Percentiles rank a stretch among this genome's conserved stretches.
phyloP scores from a whole-genome alignment of 164 flowering plant genomes.

The Vitis amurensis region DNA sequence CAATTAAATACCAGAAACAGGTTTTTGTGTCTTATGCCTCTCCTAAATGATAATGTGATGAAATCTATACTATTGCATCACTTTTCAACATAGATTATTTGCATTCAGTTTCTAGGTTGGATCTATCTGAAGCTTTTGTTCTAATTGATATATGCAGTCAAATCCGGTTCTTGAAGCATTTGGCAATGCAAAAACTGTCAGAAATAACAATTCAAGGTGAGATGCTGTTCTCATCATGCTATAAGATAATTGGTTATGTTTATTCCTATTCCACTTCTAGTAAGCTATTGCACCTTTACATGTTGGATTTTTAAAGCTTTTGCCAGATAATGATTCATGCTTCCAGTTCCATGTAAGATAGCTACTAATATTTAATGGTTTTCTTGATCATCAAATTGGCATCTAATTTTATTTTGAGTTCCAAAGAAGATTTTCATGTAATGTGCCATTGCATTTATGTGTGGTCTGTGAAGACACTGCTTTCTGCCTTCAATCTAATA shows the following conservation, averaged over 20 bases:
- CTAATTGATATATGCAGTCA: slow-evolving; percentile 55
- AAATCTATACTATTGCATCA: neutral
- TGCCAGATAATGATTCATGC: neutral
- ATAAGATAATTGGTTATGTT: neutral
- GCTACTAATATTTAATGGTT: too few species aligned
- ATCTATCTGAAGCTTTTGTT: slow-evolving; percentile 10
- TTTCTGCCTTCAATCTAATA: neutral
- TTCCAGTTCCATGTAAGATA: too few species aligned
- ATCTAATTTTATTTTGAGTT: too few species aligned
- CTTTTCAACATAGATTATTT: neutral
- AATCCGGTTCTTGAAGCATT: slow-evolving; percentile 95
- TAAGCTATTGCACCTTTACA: neutral
- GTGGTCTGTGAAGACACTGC: neutral
- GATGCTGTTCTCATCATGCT: slow-evolving; percentile 12
- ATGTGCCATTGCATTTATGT: too few species aligned
- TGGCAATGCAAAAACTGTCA: slow-evolving; percentile 87
- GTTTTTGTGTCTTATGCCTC: neutral
- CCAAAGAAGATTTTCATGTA: too few species aligned
- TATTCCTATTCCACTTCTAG: neutral
- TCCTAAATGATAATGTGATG: too few species aligned
- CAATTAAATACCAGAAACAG: too few species aligned
- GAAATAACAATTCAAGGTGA: slow-evolving; percentile 88
- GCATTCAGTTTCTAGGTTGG: slow-evolving; percentile 1
- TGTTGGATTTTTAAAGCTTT: neutral
- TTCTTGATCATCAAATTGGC: too few species aligned